Evolutionary conservation across 2,329 filamentous ascomycete species (phyloP).

Genomic region (Calonectria fujianensis): DNA sequence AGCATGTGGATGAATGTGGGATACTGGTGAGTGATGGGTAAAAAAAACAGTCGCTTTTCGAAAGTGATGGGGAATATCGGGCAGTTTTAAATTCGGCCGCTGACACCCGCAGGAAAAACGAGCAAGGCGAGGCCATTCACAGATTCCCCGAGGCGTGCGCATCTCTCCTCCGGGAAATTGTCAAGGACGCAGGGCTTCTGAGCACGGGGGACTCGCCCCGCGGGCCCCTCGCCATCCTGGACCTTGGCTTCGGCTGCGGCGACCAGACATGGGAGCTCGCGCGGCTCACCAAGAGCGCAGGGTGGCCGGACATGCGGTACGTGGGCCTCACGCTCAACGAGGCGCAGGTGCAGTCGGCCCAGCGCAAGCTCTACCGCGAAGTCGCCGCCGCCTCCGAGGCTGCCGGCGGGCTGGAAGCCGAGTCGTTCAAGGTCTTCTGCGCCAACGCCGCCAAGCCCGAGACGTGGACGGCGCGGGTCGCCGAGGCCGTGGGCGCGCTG

Average conservation of each 20-base stretch:
- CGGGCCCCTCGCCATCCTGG: slow-evolving; percentile 63
- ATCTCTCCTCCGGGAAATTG: slow-evolving; percentile 68
- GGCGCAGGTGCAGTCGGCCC: slow-evolving; percentile 64
- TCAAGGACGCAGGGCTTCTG: slow-evolving; percentile 65
- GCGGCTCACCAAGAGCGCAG: slow-evolving; percentile 48
- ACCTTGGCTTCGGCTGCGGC: slow-evolving; percentile 76
- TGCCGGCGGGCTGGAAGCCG: slow-evolving; percentile 23
- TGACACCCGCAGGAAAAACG: slow-evolving; percentile 54
- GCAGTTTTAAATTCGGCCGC: background rate
- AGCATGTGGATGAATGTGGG: slow-evolving; percentile 81
- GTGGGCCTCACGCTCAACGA: slow-evolving; percentile 72
- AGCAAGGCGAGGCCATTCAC: slow-evolving; percentile 56
- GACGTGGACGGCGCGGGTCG: slow-evolving; percentile 60
- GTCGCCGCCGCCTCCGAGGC: slow-evolving; percentile 34
- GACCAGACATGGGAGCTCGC: slow-evolving; percentile 72
- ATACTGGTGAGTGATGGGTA: slow-evolving; percentile 69
- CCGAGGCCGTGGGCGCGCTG: slow-evolving; percentile 54
- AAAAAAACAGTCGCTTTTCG: background rate
- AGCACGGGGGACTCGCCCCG: slow-evolving; percentile 30
- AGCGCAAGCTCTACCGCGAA: slow-evolving; percentile 55
- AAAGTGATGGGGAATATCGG: background rate
- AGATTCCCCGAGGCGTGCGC: slow-evolving; percentile 68
- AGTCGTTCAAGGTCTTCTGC: slow-evolving; percentile 64
- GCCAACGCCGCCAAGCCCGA: slow-evolving; percentile 70
- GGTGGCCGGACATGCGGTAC: slow-evolving; percentile 63